Evolutionary conservation across 306 rosid species (phyloP).

Genomic region (Benincasa hispida): DNA sequence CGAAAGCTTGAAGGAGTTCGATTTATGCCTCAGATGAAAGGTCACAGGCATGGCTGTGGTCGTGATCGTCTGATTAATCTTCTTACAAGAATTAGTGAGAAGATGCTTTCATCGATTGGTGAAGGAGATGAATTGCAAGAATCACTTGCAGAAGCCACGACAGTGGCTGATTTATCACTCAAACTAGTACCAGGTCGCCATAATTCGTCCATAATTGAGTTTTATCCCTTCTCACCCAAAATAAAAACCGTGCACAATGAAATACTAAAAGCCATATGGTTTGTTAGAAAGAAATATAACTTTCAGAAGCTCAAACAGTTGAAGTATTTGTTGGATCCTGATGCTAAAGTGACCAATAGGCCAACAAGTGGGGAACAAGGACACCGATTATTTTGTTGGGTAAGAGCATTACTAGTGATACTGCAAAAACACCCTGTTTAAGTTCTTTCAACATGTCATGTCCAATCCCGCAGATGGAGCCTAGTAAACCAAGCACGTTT

Average conservation of each 20-base stretch:
- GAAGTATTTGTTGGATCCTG: conserved; percentile 45
- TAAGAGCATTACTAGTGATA: not conserved
- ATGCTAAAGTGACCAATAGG: conserved; percentile 32
- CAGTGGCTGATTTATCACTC: conserved; percentile 52
- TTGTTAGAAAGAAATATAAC: conserved; percentile 21
- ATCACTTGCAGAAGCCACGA: conserved; percentile 75
- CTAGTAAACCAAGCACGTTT: conserved; percentile 5
- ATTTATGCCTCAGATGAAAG: conserved; percentile 36
- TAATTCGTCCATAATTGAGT: conserved; percentile 25
- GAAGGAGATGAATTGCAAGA: conserved; percentile 37
- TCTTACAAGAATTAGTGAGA: conserved; percentile 22
- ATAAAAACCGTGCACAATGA: conserved; percentile 51
- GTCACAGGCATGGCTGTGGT: conserved; percentile 30
- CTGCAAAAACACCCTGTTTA: not conserved
- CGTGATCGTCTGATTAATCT: conserved; percentile 22
- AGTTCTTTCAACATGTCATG: conserved; percentile 7
- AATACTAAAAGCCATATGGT: conserved; percentile 58
- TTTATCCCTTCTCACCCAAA: conserved; percentile 45
- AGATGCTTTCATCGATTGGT: conserved; percentile 43
- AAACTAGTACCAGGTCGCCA: conserved; percentile 36
- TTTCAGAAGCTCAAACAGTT: conserved; percentile 32
- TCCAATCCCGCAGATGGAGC: conserved; percentile 9
- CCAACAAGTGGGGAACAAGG: not conserved
- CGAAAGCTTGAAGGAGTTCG: conserved; percentile 40
- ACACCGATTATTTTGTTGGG: not conserved